Evolutionary conservation across 164 flowering plant genomes (phyloP).

Genomic region (Vitis riparia): DNA sequence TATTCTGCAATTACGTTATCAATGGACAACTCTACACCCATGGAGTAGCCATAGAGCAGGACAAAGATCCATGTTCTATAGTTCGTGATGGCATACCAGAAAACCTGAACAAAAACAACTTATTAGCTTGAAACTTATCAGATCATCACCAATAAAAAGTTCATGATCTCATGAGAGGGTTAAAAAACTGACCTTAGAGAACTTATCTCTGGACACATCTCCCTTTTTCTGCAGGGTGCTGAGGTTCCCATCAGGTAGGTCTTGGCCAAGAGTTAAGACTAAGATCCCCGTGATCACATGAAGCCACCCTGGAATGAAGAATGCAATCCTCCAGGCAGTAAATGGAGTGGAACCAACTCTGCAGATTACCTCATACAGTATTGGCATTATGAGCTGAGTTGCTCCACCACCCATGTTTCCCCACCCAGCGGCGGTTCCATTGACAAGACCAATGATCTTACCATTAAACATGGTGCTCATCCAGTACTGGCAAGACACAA

Average conservation of each 20-base stretch:
- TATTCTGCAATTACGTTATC: slow-evolving; percentile 79
- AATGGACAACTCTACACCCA: slow-evolving; percentile 71
- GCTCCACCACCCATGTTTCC: slow-evolving; percentile 90
- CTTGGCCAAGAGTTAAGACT: slow-evolving; percentile 73
- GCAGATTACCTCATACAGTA: slow-evolving; percentile 48
- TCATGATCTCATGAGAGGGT: too few relatives aligned
- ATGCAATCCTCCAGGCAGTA: slow-evolving; percentile 88
- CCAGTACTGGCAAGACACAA: slow-evolving; percentile 86
- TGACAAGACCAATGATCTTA: slow-evolving; percentile 67
- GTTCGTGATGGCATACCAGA: slow-evolving; percentile 63
- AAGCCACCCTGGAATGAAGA: slow-evolving; percentile 68
- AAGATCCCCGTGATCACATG: slow-evolving; percentile 58
- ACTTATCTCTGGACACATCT: slow-evolving; percentile 54
- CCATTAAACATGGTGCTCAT: slow-evolving; percentile 76
- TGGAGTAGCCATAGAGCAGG: slow-evolving; percentile 70
- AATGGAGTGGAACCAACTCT: slow-evolving; percentile 56
- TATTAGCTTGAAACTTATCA: background rate
- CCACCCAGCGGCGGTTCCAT: slow-evolving; percentile 83
- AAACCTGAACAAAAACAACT: slow-evolving; percentile 35
- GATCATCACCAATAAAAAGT: background rate
- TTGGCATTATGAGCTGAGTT: slow-evolving; percentile 77
- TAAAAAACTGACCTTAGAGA: slow-evolving; percentile 47
- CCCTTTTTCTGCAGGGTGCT: slow-evolving; percentile 60
- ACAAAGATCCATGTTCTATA: slow-evolving; percentile 81
- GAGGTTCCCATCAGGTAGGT: slow-evolving; percentile 79